Base-by-base conservation (phyloP, 768 basidiomycete genomes). In the Dioszegia crocea region DNA sequence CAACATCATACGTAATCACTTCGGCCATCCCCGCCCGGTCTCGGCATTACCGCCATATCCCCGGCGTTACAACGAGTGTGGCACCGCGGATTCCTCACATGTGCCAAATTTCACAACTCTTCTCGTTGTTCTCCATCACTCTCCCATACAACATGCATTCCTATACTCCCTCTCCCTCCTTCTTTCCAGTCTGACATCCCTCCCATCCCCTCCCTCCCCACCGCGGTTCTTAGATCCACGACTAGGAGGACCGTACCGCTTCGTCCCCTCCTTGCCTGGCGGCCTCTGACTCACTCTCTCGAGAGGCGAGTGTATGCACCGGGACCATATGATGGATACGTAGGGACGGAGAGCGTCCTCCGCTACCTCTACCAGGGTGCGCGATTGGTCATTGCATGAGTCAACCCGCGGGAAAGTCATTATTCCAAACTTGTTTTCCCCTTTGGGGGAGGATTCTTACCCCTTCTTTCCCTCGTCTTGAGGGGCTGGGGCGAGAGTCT, bases 221-320 rank as follows among this genome's bases (percentile, higher is more conserved):
- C 72, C 72, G 65, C 69, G 72, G 72, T 74, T 74, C 72, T 74
- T 74, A 74, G 72, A 74, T 74, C 72, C 69, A 61, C 60, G 57
- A 67, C 67, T 62, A 70, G 69, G 70, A 71, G 65, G 63, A 65
- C 41, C 47, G 23, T 47, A 47, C 41, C 53, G 47, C 61, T 59
- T 63, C 61, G 49, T 58, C 43, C 51, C 54, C 55, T 39, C 29
- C 48, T 51, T 36, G n/a, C 40, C 50, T 27, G 30, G n/a, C 38
- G 38, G 30, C 60, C 46, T 24, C 30, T 57, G 56, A 27, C 45
- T 39, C 21, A n/a, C 44, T 41, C 33, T 47, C 36, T 50, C 23
- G 38, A 21, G 19, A 23, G 38, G 38, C 30, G n/a, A 30, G 24
- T 24, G 14, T 19, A 53, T 16, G 36, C 24, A 4, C 6, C n/a